Evolutionary conservation across 1,284 basidiomycete species (phyloP).

Genomic region (Neonothopanus nambi): DNA sequence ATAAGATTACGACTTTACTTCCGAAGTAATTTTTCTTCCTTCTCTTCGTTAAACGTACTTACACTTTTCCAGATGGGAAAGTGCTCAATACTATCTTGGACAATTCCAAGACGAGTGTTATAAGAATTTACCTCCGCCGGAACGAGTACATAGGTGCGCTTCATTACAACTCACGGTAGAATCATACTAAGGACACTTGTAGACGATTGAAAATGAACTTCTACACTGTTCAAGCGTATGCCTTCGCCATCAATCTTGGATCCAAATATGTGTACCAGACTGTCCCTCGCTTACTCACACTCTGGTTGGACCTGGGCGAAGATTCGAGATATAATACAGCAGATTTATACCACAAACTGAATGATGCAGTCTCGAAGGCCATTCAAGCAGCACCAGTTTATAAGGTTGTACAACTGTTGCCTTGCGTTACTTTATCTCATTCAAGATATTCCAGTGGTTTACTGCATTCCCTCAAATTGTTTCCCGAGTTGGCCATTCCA

Average conservation of each 20-base stretch:
- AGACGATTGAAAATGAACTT: conserved; percentile 63
- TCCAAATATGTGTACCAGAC: conserved; percentile 98
- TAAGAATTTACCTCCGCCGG: conserved; percentile 50
- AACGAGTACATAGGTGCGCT: conserved; percentile 53
- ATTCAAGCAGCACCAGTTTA: conserved; percentile 70
- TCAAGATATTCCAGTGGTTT: conserved; percentile 71
- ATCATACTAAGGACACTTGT: conserved; percentile 13
- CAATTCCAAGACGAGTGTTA: conserved; percentile 83
- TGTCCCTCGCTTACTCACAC: conserved; percentile 89
- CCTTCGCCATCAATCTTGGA: conserved; percentile 77
- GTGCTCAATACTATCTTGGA: conserved; percentile 83
- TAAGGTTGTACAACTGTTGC: conserved; percentile 52
- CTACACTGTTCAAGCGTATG: conserved; percentile 70
- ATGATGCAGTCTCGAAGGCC: conserved; percentile 51
- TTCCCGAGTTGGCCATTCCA: conserved; percentile 87
- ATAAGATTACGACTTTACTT: conserved; percentile 54
- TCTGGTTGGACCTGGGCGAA: conserved; percentile 96
- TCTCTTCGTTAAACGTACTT: conserved; percentile 11
- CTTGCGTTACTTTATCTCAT: neutral
- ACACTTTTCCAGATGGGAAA: conserved; percentile 70
- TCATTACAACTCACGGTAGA: neutral
- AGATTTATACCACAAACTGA: conserved; percentile 57
- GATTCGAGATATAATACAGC: conserved; percentile 34
- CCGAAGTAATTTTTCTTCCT: conserved; percentile 45
- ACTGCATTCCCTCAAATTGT: conserved; percentile 97